A percentile compares a stretch with the other conserved stretches of the same genome.
These are phyloP conservation scores for Phytophthora meadii DNA, from an alignment of 352 stramenopile genomes.

Conservation along the genomic window DNA sequence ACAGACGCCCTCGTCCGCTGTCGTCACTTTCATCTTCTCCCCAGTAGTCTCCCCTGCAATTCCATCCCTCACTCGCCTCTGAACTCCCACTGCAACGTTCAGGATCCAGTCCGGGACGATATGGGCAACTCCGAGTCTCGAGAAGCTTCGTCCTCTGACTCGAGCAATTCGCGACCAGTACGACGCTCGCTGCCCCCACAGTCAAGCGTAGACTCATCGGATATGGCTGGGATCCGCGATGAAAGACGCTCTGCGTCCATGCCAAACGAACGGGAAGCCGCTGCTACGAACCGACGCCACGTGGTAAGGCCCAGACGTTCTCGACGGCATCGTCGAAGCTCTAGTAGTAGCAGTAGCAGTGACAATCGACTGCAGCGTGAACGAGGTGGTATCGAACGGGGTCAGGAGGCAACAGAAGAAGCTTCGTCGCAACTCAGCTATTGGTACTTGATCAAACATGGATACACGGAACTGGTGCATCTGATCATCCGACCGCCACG, in stretches of 20 bases:
- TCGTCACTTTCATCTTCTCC: conserved; percentile 13
- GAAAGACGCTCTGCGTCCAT: conserved; percentile 42
- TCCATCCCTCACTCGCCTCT: neutral
- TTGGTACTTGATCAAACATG: conserved; percentile 87
- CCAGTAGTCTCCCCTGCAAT: conserved; percentile 1
- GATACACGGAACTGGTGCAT: conserved; percentile 97
- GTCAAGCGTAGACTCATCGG: conserved; percentile 21
- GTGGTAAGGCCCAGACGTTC: conserved; percentile 21
- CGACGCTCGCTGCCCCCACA: conserved; percentile 23
- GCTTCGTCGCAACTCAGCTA: conserved; percentile 80
- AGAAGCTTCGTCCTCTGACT: conserved; percentile 34
- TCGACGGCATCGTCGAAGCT: conserved; percentile 24
- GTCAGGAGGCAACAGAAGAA: conserved; percentile 78
- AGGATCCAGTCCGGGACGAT: conserved; percentile 16
- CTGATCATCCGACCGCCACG: conserved; percentile 97
- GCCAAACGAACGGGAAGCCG: conserved; percentile 23
- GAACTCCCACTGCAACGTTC: conserved; percentile 13
- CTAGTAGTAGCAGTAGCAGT: conserved; percentile 29
- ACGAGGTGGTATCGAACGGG: conserved; percentile 74
- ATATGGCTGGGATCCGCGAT: conserved; percentile 9
- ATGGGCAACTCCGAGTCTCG: conserved; percentile 73
- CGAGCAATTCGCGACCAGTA: conserved; percentile 16
- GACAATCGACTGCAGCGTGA: conserved; percentile 40
- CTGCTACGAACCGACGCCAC: conserved; percentile 16
- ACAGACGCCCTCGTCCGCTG: neutral